A percentile compares a stretch with the other conserved stretches of the same genome.
Conservation (phyloP, 2,329 filamentous ascomycete genomes). For the Beauveria australis region DNA sequence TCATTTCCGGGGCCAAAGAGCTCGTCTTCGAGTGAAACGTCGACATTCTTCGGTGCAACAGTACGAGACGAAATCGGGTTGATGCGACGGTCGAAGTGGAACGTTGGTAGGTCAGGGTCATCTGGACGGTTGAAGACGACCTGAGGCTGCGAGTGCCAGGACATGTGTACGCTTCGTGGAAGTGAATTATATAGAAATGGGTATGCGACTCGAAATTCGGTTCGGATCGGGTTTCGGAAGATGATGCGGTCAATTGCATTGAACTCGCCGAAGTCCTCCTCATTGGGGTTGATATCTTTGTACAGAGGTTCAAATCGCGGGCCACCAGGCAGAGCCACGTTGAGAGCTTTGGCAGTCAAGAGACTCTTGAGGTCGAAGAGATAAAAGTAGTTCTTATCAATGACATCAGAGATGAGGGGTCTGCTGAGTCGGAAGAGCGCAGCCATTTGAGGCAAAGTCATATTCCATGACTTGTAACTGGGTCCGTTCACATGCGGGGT, state of each 20-base stretch:
- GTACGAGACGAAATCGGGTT: constrained; percentile 95
- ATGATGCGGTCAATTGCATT: constrained; percentile 99
- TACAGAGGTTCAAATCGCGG: constrained; percentile 95
- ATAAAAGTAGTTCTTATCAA: constrained; percentile 96
- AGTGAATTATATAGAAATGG: constrained; percentile 95
- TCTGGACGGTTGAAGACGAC: constrained; percentile 84
- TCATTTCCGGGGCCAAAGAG: constrained; percentile 78
- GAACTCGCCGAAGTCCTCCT: constrained; percentile 98
- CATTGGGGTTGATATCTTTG: constrained; percentile 97
- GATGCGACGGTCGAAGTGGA: constrained; percentile 96
- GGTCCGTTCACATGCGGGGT: constrained; percentile 92
- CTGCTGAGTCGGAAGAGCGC: constrained; percentile 86
- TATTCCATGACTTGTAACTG: constrained; percentile 94
- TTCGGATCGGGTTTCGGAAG: constrained; percentile 89
- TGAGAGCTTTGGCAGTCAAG: constrained; percentile 90
- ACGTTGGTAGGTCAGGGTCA: constrained; percentile 82
- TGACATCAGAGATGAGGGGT: constrained; percentile 81
- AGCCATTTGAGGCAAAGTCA: constrained; percentile 90
- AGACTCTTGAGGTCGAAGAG: constrained; percentile 95
- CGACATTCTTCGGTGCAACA: constrained; percentile 90
- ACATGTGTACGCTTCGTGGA: constrained; percentile 84
- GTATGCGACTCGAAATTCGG: constrained; percentile 90
- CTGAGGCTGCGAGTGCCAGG: constrained; percentile 91
- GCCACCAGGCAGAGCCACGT: constrained; percentile 94
- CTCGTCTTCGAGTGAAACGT: constrained; percentile 84